Conservation (phyloP, 106 monocot species). For the Allium sativum region DNA sequence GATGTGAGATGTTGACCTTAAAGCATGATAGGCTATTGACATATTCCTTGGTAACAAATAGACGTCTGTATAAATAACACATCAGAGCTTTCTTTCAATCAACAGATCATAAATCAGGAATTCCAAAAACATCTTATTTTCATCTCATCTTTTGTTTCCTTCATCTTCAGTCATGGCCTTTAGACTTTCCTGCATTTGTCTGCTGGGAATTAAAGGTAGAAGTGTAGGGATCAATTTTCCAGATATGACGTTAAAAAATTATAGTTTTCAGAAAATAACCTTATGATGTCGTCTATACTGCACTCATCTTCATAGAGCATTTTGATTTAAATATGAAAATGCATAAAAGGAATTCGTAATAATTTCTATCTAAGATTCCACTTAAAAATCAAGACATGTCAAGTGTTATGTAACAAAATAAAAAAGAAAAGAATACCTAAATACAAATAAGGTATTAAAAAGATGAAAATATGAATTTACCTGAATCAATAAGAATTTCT, state of each 20-base stretch:
- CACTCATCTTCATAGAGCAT: slow-evolving; percentile 31
- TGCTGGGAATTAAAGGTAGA: slow-evolving; percentile 14
- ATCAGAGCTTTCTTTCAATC: not conserved
- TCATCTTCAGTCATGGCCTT: slow-evolving; percentile 18
- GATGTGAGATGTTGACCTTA: slow-evolving; percentile 4
- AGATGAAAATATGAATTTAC: too few species aligned
- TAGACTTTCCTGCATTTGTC: slow-evolving; percentile 50
- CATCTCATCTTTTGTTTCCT: not conserved
- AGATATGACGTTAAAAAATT: too few species aligned
- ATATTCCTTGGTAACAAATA: slow-evolving; percentile 11
- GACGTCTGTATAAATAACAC: slow-evolving; percentile 1
- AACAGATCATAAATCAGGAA: not conserved
- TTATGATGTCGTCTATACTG: slow-evolving; percentile 52
- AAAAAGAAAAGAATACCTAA: too few species aligned
- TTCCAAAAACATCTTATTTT: not conserved
- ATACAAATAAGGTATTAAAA: too few species aligned
- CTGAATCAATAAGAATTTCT: too few species aligned
- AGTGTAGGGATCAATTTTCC: not conserved
- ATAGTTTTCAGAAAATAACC: too few species aligned
- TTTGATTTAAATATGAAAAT: too few species aligned
- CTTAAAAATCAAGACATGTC: too few species aligned
- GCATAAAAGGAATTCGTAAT: too few species aligned
- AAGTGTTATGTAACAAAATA: too few species aligned
- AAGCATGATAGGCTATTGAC: slow-evolving; percentile 13
- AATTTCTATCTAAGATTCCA: too few species aligned